A percentile compares a stretch with the other conserved stretches of the same genome.
These are phyloP conservation scores for Heterococcus sp. DNA, from an alignment of 108 stramenopile genomes.

Conservation along the genomic window DNA sequence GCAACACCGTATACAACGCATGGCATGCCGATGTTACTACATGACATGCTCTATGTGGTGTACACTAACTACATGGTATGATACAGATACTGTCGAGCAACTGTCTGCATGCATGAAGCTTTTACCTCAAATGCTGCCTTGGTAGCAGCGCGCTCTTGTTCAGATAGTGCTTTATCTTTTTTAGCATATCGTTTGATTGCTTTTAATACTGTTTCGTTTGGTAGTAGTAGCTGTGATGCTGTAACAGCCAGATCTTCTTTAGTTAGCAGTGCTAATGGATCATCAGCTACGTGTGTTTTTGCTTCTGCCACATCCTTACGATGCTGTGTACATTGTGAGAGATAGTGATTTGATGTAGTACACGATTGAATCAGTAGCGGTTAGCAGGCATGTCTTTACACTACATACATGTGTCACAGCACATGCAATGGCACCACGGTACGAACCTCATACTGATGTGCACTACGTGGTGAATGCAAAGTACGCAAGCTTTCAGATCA, in stretches of 20 bases:
- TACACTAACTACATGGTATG: neutral
- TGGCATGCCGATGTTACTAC: neutral
- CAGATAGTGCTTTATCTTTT: neutral
- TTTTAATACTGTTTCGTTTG: conserved; percentile 43
- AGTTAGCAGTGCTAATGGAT: conserved; percentile 14
- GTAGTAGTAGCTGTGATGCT: conserved; percentile 19
- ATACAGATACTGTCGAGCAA: neutral
- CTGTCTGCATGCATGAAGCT: neutral
- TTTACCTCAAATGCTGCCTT: neutral
- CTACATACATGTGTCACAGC: neutral
- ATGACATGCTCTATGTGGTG: neutral
- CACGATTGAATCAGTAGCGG: neutral
- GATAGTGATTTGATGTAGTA: conserved; percentile 1
- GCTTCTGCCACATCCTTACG: neutral
- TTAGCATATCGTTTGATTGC: conserved; percentile 17
- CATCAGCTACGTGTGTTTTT: neutral
- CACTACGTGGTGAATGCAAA: too few relatives aligned
- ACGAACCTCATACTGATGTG: too few relatives aligned
- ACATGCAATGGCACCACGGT: too few relatives aligned
- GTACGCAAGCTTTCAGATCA: too few relatives aligned
- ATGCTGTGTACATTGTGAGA: neutral
- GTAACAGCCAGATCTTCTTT: conserved; percentile 17
- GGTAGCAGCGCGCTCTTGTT: neutral
- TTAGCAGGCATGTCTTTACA: neutral
- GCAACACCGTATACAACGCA: neutral